These are phyloP conservation scores for Cercospora nicotianae DNA, from an alignment of 2,329 filamentous ascomycete species.

Conservation along the genomic window DNA sequence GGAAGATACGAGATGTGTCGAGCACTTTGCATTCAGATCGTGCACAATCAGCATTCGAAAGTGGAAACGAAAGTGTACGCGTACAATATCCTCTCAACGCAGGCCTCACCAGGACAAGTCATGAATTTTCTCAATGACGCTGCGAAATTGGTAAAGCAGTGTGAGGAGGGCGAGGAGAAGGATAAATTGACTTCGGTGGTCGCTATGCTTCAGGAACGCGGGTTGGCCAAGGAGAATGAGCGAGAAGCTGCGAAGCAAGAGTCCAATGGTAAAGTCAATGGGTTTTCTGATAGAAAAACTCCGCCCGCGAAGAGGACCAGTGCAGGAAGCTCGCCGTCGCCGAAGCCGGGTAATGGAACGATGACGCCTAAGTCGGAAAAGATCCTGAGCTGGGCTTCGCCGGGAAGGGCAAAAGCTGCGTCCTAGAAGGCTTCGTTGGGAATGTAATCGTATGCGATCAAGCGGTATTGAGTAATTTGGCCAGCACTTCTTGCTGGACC, in stretches of 20 bases:
- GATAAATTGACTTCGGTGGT: constrained; percentile 25
- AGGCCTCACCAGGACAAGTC: constrained; percentile 24
- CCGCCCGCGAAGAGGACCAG: neutral
- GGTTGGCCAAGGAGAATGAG: constrained; percentile 10
- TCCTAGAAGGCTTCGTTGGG: neutral
- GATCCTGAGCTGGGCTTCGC: constrained; percentile 28
- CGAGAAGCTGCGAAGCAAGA: constrained; percentile 6
- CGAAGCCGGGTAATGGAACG: constrained; percentile 15
- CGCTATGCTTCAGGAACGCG: constrained; percentile 24
- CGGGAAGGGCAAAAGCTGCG: neutral
- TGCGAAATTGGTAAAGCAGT: constrained; percentile 20
- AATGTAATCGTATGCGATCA: neutral
- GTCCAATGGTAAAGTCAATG: neutral
- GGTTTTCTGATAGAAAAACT: neutral
- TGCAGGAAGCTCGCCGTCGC: neutral
- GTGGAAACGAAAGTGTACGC: constrained; percentile 28
- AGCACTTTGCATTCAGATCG: constrained; percentile 26
- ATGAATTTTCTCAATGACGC: constrained; percentile 25
- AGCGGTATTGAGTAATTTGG: neutral
- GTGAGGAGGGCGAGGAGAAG: constrained; percentile 17
- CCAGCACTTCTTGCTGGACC: neutral
- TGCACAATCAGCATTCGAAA: constrained; percentile 26
- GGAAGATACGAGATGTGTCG: constrained; percentile 27
- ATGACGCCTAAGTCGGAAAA: constrained; percentile 29
- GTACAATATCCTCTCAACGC: constrained; percentile 30